phyloP scores from a whole-genome alignment of 805 yeast species.

The Kazachstania psychrophila region DNA sequence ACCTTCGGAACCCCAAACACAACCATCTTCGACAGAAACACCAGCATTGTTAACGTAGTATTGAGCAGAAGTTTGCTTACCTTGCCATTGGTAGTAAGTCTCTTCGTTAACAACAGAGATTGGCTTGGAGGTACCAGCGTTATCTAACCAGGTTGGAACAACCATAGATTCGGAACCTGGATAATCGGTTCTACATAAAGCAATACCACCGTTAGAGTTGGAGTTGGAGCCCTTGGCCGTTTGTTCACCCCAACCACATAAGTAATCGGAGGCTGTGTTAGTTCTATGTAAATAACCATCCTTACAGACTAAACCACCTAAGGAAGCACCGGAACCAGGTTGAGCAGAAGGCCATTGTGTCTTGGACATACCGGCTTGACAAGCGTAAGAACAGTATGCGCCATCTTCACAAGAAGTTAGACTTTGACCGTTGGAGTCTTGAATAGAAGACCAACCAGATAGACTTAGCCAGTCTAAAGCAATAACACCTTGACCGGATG shows the following conservation, averaged over 20 bases:
- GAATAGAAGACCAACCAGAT: constrained; percentile 41
- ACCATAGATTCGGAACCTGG: constrained; percentile 99
- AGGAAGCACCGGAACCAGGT: constrained; percentile 81
- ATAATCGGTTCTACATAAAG: constrained; percentile 96
- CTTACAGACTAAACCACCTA: constrained; percentile 88
- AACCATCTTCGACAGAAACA: constrained; percentile 80
- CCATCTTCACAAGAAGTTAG: constrained; percentile 71
- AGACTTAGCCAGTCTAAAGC: constrained; percentile 46
- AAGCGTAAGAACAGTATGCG: constrained; percentile 91
- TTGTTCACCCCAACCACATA: constrained; percentile 82
- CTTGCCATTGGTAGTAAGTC: constrained; percentile 73
- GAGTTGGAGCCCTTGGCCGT: constrained; percentile 62
- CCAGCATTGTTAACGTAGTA: constrained; percentile 97
- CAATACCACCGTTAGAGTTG: constrained; percentile 53
- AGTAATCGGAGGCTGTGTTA: constrained; percentile 52
- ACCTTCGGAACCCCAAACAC: constrained; percentile 82
- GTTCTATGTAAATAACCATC: constrained; percentile 77
- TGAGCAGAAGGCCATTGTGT: constrained; percentile 92
- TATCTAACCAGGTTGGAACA: constrained; percentile 73
- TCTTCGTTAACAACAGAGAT: constrained; percentile 74
- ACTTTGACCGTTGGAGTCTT: constrained; percentile 42
- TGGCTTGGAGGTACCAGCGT: constrained; percentile 62
- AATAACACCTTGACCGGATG: constrained; percentile 66
- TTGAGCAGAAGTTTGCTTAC: constrained; percentile 81
- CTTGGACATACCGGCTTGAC: constrained; percentile 98